These are phyloP conservation scores for Scutellaria galericulata DNA, from an alignment of 257 asterid species.

Conservation along the genomic window DNA sequence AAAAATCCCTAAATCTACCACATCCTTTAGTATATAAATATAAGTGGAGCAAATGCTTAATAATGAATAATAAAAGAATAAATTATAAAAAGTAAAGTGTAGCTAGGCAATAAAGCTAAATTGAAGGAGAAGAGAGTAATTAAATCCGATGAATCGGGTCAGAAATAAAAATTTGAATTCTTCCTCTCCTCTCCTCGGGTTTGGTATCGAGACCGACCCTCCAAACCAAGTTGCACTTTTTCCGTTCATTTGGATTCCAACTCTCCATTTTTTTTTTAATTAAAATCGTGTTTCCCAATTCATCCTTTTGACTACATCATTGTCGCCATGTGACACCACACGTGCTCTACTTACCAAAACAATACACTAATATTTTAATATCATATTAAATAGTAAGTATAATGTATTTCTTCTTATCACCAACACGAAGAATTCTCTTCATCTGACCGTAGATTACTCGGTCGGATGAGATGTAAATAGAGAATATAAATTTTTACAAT, in stretches of 20 bases:
- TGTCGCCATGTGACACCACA: slow-evolving; percentile 52
- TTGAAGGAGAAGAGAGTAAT: slow-evolving; percentile 32
- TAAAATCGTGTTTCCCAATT: slow-evolving; percentile 32
- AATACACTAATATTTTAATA: no score
- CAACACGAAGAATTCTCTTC: no score
- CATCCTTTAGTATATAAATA: no score
- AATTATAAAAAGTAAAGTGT: slow-evolving; percentile 10
- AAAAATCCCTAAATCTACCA: no score
- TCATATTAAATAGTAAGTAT: no score
- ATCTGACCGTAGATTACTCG: no score
- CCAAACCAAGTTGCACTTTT: slow-evolving; percentile 46
- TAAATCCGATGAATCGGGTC: slow-evolving; percentile 36
- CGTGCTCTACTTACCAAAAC: slow-evolving; percentile 32
- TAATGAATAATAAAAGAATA: not conserved
- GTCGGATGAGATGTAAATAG: no score
- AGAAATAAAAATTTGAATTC: not conserved
- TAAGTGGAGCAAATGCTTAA: no score
- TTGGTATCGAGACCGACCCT: slow-evolving; percentile 40
- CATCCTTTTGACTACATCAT: slow-evolving; percentile 48
- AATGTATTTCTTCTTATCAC: no score
- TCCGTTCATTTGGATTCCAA: slow-evolving; percentile 51
- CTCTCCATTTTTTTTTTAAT: slow-evolving; percentile 7
- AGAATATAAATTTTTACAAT: no score
- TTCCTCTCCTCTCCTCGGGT: slow-evolving; percentile 38
- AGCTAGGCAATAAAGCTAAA: slow-evolving; percentile 30